Percentiles rank a stretch among this genome's conserved stretches.
These are phyloP conservation scores for Anthracocystis panici-leucophaei DNA, from an alignment of 1,284 basidiomycete genomes.

Conservation along the genomic window DNA sequence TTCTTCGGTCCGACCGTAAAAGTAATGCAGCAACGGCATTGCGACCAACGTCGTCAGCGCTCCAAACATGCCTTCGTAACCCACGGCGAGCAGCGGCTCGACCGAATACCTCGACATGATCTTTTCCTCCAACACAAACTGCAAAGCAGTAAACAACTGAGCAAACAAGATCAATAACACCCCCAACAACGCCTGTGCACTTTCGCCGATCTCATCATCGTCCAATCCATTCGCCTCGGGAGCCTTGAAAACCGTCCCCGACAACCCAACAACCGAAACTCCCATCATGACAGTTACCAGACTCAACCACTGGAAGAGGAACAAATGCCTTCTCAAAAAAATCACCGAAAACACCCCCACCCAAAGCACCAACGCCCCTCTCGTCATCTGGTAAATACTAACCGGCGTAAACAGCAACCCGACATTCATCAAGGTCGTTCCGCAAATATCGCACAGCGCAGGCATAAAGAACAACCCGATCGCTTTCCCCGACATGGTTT, in stretches of 20 bases:
- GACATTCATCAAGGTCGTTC: constrained; percentile 93
- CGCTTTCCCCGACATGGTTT: constrained; percentile 41
- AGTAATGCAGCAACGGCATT: constrained; percentile 78
- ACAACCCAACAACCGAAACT: constrained; percentile 89
- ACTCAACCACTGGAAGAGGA: constrained; percentile 79
- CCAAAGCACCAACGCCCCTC: constrained; percentile 95
- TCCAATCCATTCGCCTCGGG: constrained; percentile 31
- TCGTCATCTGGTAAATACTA: constrained; percentile 95
- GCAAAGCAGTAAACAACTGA: constrained; percentile 92
- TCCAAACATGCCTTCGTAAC: constrained; percentile 94
- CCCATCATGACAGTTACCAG: constrained; percentile 90
- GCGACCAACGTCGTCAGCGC: constrained; percentile 80
- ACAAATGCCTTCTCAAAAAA: constrained; percentile 77
- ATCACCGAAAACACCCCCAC: constrained; percentile 92
- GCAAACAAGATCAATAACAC: constrained; percentile 93
- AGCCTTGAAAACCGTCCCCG: constrained; percentile 73
- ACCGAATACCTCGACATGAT: constrained; percentile 89
- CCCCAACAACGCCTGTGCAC: constrained; percentile 72
- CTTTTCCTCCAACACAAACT: constrained; percentile 87
- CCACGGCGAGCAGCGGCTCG: constrained; percentile 91
- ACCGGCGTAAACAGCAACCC: constrained; percentile 95
- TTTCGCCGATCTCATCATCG: constrained; percentile 57
- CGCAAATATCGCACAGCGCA: constrained; percentile 87
- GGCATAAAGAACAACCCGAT: constrained; percentile 80
- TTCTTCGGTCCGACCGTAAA: constrained; percentile 71